phyloP scores from a whole-genome alignment of 495 filamentous ascomycete genomes.

The Bombardia bombarda region DNA sequence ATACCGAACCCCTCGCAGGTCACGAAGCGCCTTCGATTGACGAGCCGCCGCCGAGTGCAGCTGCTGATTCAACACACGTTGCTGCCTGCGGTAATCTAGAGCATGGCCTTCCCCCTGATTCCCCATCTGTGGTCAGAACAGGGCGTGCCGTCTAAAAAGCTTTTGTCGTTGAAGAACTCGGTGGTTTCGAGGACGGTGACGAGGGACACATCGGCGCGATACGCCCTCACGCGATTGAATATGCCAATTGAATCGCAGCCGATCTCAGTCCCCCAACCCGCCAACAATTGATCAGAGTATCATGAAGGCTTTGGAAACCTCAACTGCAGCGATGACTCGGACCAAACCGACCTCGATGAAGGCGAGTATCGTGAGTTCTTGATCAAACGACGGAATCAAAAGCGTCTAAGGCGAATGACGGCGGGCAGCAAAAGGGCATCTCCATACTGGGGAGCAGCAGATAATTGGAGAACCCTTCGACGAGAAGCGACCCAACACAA shows the following conservation, averaged over 20 bases:
- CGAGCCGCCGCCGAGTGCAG: no score
- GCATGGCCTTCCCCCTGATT: conserved; percentile 15
- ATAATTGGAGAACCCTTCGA: no score
- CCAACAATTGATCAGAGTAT: conserved; percentile 33
- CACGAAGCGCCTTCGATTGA: no score
- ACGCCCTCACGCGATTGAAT: conserved; percentile 36
- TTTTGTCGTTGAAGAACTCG: conserved; percentile 38
- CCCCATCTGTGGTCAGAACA: conserved; percentile 14
- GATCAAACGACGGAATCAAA: conserved; percentile 27
- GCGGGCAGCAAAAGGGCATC: conserved; percentile 44
- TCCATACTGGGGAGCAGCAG: no score
- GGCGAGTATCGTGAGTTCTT: conserved; percentile 27
- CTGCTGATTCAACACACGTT: no score
- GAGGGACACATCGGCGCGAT: conserved; percentile 29
- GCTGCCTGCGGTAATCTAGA: conserved; percentile 27
- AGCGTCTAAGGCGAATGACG: conserved; percentile 37
- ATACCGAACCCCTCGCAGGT: no score
- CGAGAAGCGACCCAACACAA: no score
- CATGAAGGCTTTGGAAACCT: conserved; percentile 31
- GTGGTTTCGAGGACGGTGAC: conserved; percentile 33
- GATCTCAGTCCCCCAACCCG: conserved; percentile 28
- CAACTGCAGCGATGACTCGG: conserved; percentile 35
- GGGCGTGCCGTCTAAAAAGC: conserved; percentile 25
- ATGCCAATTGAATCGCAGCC: conserved; percentile 37
- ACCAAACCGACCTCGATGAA: conserved; percentile 33